A percentile compares a stretch with the other conserved stretches of the same genome.
These are phyloP conservation scores for Odonthalia washingtoniensis DNA, from an alignment of 31 red algal species.

Conservation along the genomic window DNA sequence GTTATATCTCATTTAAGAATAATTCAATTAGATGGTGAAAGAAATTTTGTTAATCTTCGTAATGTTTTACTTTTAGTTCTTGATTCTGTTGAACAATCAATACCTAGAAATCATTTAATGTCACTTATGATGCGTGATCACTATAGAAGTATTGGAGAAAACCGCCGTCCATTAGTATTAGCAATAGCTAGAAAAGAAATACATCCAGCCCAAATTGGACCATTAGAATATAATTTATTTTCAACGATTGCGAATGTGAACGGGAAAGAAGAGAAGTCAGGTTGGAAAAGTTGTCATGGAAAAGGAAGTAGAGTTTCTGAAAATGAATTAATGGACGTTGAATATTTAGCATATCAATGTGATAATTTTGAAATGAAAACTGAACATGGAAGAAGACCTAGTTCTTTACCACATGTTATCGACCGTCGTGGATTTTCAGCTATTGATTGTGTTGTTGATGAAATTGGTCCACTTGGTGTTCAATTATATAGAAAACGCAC, in stretches of 20 bases:
- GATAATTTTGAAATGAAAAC: neutral
- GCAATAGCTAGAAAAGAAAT: conserved; percentile 38
- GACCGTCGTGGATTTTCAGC: conserved; percentile 11
- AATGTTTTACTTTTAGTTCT: neutral
- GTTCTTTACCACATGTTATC: neutral
- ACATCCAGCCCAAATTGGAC: conserved; percentile 9
- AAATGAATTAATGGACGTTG: conserved; percentile 48
- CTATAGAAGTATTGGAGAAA: conserved; percentile 38
- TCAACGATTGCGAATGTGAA: conserved; percentile 19
- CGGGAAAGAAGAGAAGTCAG: neutral
- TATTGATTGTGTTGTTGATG: conserved; percentile 5
- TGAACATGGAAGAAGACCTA: neutral
- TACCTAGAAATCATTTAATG: neutral
- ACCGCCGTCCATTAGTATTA: conserved; percentile 43
- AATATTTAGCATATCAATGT: conserved; percentile 30
- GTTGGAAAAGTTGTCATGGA: conserved; percentile 60
- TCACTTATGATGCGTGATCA: conserved; percentile 48
- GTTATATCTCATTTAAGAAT: neutral
- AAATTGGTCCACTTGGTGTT: conserved; percentile 52
- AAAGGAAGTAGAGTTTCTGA: conserved; percentile 32
- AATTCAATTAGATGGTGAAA: neutral
- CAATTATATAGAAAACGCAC: conserved; percentile 38
- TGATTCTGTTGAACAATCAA: neutral
- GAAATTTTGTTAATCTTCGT: neutral
- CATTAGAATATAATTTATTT: conserved; percentile 64